Evolutionary conservation across 1,284 basidiomycete species (phyloP), one percentile per base, ranked within the genome.

Genomic region (Ustilago tritici): DNA sequence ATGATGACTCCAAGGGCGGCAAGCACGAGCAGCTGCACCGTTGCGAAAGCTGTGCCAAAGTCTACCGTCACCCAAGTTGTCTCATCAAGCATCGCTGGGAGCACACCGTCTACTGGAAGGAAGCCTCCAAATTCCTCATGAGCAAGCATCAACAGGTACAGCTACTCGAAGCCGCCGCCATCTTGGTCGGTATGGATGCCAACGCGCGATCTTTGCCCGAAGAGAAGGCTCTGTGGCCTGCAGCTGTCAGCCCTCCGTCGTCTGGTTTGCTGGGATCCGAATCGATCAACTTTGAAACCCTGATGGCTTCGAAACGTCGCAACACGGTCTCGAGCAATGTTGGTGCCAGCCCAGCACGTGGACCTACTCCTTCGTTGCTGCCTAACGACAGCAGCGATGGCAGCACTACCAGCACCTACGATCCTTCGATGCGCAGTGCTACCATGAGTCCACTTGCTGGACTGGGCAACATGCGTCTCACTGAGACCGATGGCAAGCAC

Each of bases 111-210:
- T 95, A 98, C 85, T 99, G 96, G 96, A 93, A 93, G 58, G 94
- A 95, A 87, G 94, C 95, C 0, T 94, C 93, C 80, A 95, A 96
- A 87, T 92, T 96, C 83, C 91, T 95, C 64, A 89, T 98, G 80
- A 93, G 92, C 88, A 99, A 98, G 88, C 96, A 99, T 86, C 95
- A 98, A 85, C 96, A 98, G 84, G 96, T 99, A 1, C 96, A 98
- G 85, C 89, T 98, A 65, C 92, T 99, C 58, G 96, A 98, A 89
- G 96, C 95, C 7, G 96, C 96, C 0, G 94, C 96, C 8, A 98
- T 99, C 74, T 90, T 99, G 49, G 86, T 90, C 1, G 87, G 87
- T 40, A 89, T 90, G 35, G 90, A 90, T 12, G 81, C 83, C 50
- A 92, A 92, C 10, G 90, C 91, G 4, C 76, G 79, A 4, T 94